Evolutionary conservation across 306 rosid genomes (phyloP), one percentile per base, ranked within the genome.

Genomic region (Astragalus membranaceus): DNA sequence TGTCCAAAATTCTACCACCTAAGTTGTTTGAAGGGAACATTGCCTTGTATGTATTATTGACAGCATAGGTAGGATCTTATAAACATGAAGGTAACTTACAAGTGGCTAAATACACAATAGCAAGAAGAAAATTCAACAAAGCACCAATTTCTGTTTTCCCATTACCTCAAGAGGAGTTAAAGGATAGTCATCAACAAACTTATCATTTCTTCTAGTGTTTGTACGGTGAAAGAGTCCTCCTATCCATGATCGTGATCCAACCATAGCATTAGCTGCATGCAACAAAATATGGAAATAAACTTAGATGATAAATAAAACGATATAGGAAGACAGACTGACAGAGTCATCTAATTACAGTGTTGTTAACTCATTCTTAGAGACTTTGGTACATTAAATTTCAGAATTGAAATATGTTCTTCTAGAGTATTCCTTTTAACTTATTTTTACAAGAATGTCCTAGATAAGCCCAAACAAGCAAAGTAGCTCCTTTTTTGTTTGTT

Each of bases 161-260:
- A 56, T 73, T 80, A 91, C 99, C 99, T 94, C 87, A 51, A 84
- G 65, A 49, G 95, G 89, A 80, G 81, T 88, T 76, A 87, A 72
- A 44, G 84, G 67, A 79, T 76, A 83, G 79, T 88, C 85, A 74
- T 88, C 86, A 67, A 72, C 10, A 63, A 75, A 61, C 83, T 85
- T 90, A 29, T 82, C 89, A 54, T 52, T 66, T 35, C 75, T 83
- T 74, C 55, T 89, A 68, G 67, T 81, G 80, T 54, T 81, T 41
- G 78, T 7, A 47, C 95, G 92, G 72, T 67, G 51, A 79, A 91
- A 87, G 76, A 94, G 83, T 87, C 88, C 96, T 79, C 85, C 86
- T 72, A 89, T 82, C 99, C 99, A 91, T 67, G 99, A 80, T 82
- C 91, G 77, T 69, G 99, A 82, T 84, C 96, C 96, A 85, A 80